Percentiles rank a stretch among this genome's conserved stretches.
Conservation (phyloP, 1,284 basidiomycete species). For the Coniferiporia sulphurascens region DNA sequence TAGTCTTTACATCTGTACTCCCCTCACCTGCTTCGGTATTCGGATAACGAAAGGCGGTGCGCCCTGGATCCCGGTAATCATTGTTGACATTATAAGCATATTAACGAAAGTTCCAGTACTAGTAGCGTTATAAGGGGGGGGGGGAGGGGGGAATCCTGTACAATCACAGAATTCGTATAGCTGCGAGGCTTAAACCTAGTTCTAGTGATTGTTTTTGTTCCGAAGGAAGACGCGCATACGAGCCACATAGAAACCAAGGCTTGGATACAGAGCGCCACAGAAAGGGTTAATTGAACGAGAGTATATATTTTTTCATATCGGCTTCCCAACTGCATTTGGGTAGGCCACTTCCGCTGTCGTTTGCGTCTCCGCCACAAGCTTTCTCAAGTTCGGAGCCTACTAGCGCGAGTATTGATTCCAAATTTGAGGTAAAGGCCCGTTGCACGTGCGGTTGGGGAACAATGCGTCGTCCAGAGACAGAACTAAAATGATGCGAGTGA, state of each 20-base stretch:
- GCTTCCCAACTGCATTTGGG: constrained; percentile 56
- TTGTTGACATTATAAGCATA: not conserved
- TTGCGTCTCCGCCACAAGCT: constrained; percentile 44
- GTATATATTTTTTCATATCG: constrained; percentile 56
- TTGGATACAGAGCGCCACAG: not conserved
- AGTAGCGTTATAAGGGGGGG: not conserved
- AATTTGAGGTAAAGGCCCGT: constrained; percentile 22
- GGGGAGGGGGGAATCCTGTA: too few relatives aligned
- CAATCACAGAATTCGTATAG: too few relatives aligned
- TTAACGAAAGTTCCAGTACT: not conserved
- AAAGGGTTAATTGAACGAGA: constrained; percentile 48
- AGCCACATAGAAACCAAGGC: not conserved
- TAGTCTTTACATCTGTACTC: too few relatives aligned
- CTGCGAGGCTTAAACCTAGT: not conserved
- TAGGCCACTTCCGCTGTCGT: constrained; percentile 34
- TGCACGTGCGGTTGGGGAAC: not conserved
- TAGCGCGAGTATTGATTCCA: constrained; percentile 25
- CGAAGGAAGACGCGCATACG: not conserved
- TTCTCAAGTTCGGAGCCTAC: constrained; percentile 32
- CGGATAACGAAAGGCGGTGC: too few relatives aligned
- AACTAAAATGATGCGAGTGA: not conserved
- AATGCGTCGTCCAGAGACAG: constrained; percentile 16
- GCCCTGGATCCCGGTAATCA: too few relatives aligned
- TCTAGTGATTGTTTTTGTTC: not conserved
- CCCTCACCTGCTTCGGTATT: too few relatives aligned